Evolutionary conservation across 306 rosid genomes (phyloP), one percentile per base, ranked within the genome.

Genomic region (Begonia peltatifolia): DNA sequence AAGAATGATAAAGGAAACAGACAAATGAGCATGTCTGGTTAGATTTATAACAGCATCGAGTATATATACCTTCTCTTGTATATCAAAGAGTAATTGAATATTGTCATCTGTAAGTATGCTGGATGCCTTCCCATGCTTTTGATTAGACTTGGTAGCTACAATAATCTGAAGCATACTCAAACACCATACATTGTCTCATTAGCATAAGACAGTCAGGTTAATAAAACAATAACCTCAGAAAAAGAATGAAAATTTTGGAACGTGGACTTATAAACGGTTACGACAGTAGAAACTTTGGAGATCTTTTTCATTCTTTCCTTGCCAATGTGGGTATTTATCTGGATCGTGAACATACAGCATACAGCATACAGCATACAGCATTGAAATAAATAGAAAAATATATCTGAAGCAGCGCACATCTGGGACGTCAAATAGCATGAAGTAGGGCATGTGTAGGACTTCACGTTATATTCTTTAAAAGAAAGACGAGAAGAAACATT

Each of bases 101-200:
- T 89, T 89, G 56, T 74, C 95, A 55, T 84, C 97, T 4, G 89
- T 76, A 44, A 89, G 71, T 61, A 89, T 84, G 69, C 97, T 74
- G 2, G 94, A 83, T 14, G 76, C 73, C 63, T 73, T 79, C 44
- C 71, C 83, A 52, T 76, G 61, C 55, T 68, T 44, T 50, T 77
- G 76, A 57, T 73, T 81, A 55, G 93, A 84, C 56, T 73, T 42
- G 30, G 97, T 82, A 2, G 87, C 97, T 62, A 89, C 68, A 68
- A 89, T 71, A 55, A 89, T 82, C 97, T 89, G 76, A 57, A 73
- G 58, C 56, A 57, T 56, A 60, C 41, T 52, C 53, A 58, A 63
- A 68, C 16, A 63, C 64, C 46, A 55, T 56, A 35, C 23, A 15
- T 62, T 48, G 42, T 50, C 52, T 69, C 52, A 56, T 52, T 60